Evolutionary conservation across 164 flowering plant genomes (phyloP).

Genomic region (Cinnamomum chago): DNA sequence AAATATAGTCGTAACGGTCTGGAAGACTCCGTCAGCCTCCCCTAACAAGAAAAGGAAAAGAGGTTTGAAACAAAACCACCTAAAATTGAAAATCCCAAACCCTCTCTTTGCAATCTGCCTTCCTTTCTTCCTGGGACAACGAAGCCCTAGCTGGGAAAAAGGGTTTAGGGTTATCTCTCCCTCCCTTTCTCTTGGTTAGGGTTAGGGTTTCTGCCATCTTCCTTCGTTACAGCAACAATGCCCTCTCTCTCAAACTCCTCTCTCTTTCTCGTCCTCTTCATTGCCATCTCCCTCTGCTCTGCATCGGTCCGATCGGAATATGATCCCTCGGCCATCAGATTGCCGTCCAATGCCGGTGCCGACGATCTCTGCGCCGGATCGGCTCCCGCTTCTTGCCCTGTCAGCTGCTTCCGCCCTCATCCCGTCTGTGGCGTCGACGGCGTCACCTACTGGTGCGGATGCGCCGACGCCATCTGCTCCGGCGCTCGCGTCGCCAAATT

Average conservation of each 20-base stretch:
- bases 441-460: conserved; percentile 74
- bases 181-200: background rate
- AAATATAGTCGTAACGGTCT: background rate
- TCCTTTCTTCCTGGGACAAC: background rate
- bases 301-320: conserved; percentile 7
- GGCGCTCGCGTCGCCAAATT: conserved; percentile 44
- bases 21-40: background rate
- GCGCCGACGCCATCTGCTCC: conserved; percentile 59
- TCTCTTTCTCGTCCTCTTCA: conserved; percentile 1
- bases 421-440: conserved; percentile 71
- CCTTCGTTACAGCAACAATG: background rate
- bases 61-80: background rate
- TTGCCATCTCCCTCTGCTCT: conserved; percentile 3
- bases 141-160: background rate
- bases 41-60: no score
- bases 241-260: background rate
- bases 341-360: conserved; percentile 10
- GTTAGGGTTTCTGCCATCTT: background rate
- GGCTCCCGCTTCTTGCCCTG: conserved; percentile 38
- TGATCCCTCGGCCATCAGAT: conserved; percentile 5
- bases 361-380: conserved; percentile 18
- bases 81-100: background rate
- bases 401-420: conserved; percentile 55
- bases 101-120: background rate
- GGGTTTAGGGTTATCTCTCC: background rate